Evolutionary conservation across 1,284 basidiomycete genomes (phyloP), one percentile per base, ranked within the genome.

Genomic region (Malassezia restricta): DNA sequence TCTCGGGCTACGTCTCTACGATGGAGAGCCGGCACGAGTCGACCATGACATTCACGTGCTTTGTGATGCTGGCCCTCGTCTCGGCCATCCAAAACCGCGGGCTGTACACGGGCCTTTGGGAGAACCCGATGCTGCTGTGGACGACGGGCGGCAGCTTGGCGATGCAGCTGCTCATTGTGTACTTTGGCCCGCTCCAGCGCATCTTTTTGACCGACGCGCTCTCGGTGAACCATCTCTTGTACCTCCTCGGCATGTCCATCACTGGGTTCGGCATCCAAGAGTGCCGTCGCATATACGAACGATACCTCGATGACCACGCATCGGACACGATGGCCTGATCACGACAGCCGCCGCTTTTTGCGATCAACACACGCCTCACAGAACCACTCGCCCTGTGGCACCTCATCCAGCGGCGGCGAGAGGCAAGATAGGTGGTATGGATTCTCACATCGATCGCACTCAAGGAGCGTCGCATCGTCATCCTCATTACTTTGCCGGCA

Each of bases 21-120:
- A 11, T 35, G 11, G 43, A 44, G 43, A 17, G 20, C 15, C 41
- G 30, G 79, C 94, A 7, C 83, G 59, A 59, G 35, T 59, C 59
- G 14, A 64, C 60, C 9, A 57, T 64, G 57, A 96, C 91, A 4
- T 98, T 98, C 74, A 87, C 89, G 14, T 85, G 83, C 69, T 96
- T 96, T 75, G 92, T 98, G 52, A 86, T 96, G 78, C 83, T 98
- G 54, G 92, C 96, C 75, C 81, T 98, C 37, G 86, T 89, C 1
- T 92, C 88, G 20, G 92, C 92, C 0, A 75, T 95, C 15, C 92
- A 96, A 74, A 94, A 89, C 74, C 84, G 92, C 41, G 89, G 90
- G 7, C 55, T 68, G 38, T 43, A 55, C 32, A 66, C 64, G 12
- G 54, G 54, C 6, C 32, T 66, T 3, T 49, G 38, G 31, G 61